Evolutionary conservation across 164 flowering plant species (phyloP).

Genomic region (Tetracentron sinense): DNA sequence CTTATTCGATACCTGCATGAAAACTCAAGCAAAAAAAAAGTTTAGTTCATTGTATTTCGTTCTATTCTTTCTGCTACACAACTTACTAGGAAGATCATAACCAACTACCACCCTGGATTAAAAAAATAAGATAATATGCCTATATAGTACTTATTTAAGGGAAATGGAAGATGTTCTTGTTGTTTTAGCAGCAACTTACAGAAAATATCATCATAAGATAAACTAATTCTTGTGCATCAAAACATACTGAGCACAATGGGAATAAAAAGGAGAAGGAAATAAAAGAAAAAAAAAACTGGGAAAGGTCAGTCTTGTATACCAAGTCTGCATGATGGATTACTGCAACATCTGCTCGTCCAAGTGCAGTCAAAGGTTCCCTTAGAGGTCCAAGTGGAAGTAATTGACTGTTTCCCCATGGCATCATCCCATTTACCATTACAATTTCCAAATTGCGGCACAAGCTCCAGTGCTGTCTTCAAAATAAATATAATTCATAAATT

Average conservation of each 20-base stretch:
- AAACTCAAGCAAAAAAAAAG: conserved; percentile 3
- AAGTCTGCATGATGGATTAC: conserved; percentile 84
- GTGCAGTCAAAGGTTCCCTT: conserved; percentile 73
- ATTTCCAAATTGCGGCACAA: conserved; percentile 73
- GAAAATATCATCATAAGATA: not conserved
- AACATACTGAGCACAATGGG: not conserved
- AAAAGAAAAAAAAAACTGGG: not conserved
- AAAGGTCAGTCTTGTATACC: conserved; percentile 37
- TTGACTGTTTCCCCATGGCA: conserved; percentile 68
- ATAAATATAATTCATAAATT: conserved; percentile 6
- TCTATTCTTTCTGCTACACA: not conserved
- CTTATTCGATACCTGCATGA: conserved; percentile 44
- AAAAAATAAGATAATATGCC: not conserved
- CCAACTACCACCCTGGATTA: not conserved
- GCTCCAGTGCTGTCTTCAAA: conserved; percentile 60
- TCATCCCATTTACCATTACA: conserved; percentile 81
- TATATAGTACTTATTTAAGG: too few relatives aligned
- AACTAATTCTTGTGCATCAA: not conserved
- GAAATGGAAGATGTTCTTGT: not conserved
- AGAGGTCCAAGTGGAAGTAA: conserved; percentile 81
- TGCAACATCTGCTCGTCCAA: conserved; percentile 61
- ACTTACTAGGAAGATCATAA: not conserved
- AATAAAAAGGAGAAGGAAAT: not conserved
- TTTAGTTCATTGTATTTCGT: not conserved
- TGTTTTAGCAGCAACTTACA: not conserved